Conservation (phyloP, 345 rosid genomes). For the Eutrema yunnanense region DNA sequence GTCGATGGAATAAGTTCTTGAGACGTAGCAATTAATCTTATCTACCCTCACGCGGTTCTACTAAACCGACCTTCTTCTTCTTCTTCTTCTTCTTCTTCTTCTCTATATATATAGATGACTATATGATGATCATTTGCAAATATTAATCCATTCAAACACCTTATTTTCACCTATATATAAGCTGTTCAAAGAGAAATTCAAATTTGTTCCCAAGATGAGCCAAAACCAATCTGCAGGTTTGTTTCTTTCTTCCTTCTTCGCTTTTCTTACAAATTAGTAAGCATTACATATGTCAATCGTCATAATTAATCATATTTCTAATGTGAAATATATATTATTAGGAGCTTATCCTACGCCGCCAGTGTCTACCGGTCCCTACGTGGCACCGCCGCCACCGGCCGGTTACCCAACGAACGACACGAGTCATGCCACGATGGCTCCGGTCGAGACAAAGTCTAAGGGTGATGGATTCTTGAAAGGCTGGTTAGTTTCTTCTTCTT, state of each 20-base stretch:
- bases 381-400: slow-evolving; percentile 22
- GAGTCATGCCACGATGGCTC: slow-evolving; percentile 9
- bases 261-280: background rate
- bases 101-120: background rate
- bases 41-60: slow-evolving; percentile 17
- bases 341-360: slow-evolving; percentile 30
- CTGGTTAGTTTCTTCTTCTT: slow-evolving; percentile 10
- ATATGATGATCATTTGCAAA: background rate
- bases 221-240: slow-evolving; percentile 24
- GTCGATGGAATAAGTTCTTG: background rate
- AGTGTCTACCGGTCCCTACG: slow-evolving; percentile 21
- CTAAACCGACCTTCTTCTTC: slow-evolving; percentile 19
- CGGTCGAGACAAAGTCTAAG: slow-evolving; percentile 25
- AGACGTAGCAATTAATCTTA: background rate
- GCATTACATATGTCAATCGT: too few species aligned
- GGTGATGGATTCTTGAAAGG: slow-evolving; percentile 35
- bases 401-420: slow-evolving; percentile 30
- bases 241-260: background rate
- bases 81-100: background rate
- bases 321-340: background rate
- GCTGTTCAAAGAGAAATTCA: background rate
- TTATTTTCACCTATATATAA: background rate
- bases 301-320: background rate
- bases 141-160: background rate
- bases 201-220: slow-evolving; percentile 12